A percentile compares a stretch with the other conserved stretches of the same genome.
phyloP scores from a whole-genome alignment of 441 rosid species.

The Flueggea neowawraea region DNA sequence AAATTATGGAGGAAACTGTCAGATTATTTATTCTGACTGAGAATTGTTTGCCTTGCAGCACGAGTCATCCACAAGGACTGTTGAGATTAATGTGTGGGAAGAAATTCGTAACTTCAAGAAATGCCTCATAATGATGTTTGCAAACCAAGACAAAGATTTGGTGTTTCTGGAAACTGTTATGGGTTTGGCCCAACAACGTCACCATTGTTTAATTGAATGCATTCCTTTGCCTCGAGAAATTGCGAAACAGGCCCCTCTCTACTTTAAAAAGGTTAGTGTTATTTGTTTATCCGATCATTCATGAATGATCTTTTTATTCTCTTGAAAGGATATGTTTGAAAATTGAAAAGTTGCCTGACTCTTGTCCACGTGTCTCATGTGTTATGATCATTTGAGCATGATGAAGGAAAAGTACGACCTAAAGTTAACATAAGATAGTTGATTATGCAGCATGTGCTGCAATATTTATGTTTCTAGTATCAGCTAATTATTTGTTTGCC shows the following conservation, averaged over 20 bases:
- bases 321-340: no score
- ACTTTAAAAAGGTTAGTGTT: conserved; percentile 67
- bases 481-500: no score
- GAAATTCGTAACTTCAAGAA: conserved; percentile 94
- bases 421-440: no score
- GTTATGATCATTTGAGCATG: no score
- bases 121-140: conserved; percentile 91
- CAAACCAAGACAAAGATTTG: conserved; percentile 75
- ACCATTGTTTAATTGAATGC: conserved; percentile 86
- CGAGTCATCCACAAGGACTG: conserved; percentile 66
- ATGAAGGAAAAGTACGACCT: no score
- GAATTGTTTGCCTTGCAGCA: conserved; percentile 38
- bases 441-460: no score
- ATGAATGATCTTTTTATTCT: not conserved
- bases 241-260: conserved; percentile 78
- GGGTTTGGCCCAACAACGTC: conserved; percentile 73
- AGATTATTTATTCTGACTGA: not conserved
- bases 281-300: not conserved
- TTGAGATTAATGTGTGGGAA: conserved; percentile 77
- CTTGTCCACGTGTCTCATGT: no score
- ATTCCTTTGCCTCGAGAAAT: conserved; percentile 65
- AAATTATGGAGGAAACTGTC: no score
- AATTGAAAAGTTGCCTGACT: no score
- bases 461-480: no score
- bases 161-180: conserved; percentile 89